A percentile compares a stretch with the other conserved stretches of the same genome.
These are phyloP conservation scores for Fusarium beomiforme DNA, from an alignment of 2,329 filamentous ascomycete species.

Conservation along the genomic window DNA sequence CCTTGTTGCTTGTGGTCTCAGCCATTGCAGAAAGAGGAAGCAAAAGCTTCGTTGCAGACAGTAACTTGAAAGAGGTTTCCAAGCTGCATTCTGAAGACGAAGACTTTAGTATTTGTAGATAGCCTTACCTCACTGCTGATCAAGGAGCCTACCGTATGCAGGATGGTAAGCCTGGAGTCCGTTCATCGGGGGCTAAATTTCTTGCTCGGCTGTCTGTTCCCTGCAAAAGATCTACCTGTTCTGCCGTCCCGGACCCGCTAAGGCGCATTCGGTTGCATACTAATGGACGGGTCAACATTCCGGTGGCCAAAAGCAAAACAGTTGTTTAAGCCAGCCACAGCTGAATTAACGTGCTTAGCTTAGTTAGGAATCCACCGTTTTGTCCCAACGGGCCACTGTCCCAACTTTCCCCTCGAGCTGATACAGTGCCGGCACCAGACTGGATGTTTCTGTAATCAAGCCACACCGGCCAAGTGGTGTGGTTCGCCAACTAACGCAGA, in stretches of 20 bases:
- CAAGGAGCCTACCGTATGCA: not conserved
- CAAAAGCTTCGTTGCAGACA: not conserved
- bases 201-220: not conserved
- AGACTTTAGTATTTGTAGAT: not conserved
- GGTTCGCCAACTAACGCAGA: not conserved
- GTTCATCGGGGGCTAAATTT: not conserved
- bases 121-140: not conserved
- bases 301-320: not conserved
- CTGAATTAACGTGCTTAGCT: not conserved
- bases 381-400: not conserved
- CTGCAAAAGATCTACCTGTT: not conserved
- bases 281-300: not conserved
- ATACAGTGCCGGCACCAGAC: not conserved
- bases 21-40: not conserved
- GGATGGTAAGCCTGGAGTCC: not conserved
- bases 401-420: not conserved
- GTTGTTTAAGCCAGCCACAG: not conserved
- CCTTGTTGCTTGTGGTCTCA: not conserved
- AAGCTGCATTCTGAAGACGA: not conserved
- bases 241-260: not conserved
- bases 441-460: not conserved
- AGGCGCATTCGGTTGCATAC: not conserved
- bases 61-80: not conserved
- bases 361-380: not conserved
- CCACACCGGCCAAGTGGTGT: not conserved